phyloP scores from a whole-genome alignment of 768 basidiomycete genomes.

The Hirschioporus abietinus region DNA sequence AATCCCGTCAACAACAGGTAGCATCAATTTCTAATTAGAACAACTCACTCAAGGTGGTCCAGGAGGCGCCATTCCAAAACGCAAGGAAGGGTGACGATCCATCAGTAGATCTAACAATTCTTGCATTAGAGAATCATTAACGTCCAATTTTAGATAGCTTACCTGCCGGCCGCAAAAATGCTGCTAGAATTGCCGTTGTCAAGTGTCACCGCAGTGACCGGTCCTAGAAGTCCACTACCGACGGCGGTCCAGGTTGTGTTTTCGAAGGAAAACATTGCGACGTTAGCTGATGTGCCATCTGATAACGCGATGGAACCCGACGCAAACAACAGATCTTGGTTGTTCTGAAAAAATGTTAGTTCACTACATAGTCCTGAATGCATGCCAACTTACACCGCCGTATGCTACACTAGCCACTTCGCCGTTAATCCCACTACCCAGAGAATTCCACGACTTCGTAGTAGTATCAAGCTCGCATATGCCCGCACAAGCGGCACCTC shows the following conservation, averaged over 20 bases:
- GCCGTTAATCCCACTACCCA: slow-evolving; percentile 79
- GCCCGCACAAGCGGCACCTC: slow-evolving; percentile 64
- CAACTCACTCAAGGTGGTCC: slow-evolving; percentile 59
- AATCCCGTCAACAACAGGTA: slow-evolving; percentile 2
- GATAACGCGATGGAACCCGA: slow-evolving; percentile 72
- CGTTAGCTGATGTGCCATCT: slow-evolving; percentile 59
- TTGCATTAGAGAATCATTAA: not conserved
- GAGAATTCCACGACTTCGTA: slow-evolving; percentile 70
- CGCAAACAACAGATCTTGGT: slow-evolving; percentile 68
- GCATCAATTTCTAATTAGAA: not conserved
- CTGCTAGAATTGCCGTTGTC: slow-evolving; percentile 77
- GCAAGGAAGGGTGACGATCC: slow-evolving; percentile 65
- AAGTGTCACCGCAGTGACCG: slow-evolving; percentile 83
- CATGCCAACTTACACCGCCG: slow-evolving; percentile 59
- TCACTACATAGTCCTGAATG: not conserved
- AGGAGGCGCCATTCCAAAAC: slow-evolving; percentile 80
- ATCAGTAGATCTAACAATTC: slow-evolving; percentile 41
- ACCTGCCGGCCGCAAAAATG: slow-evolving; percentile 89
- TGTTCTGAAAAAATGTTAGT: slow-evolving; percentile 36
- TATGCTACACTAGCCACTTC: slow-evolving; percentile 75
- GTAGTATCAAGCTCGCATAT: slow-evolving; percentile 72
- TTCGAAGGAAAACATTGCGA: slow-evolving; percentile 65
- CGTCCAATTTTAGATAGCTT: slow-evolving; percentile 22
- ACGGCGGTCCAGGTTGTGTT: slow-evolving; percentile 73
- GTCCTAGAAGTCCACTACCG: slow-evolving; percentile 73